Evolutionary conservation across 768 basidiomycete species (phyloP).

Genomic region (Leccinellum luteum): DNA sequence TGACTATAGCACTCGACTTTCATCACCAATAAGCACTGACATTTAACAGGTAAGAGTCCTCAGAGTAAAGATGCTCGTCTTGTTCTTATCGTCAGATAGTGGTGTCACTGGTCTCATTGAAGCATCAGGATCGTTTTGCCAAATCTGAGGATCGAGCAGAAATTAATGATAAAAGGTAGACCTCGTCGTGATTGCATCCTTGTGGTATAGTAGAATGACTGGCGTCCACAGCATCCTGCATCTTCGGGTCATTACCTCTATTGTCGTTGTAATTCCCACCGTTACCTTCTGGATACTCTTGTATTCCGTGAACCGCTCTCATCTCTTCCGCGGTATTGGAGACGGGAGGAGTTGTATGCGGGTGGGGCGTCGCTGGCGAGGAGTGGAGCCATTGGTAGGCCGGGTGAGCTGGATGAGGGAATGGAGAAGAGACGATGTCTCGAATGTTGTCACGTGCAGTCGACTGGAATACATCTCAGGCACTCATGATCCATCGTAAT

Average conservation of each 20-base stretch:
- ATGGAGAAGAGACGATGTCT: no score
- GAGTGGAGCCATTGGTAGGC: not conserved
- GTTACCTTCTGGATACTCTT: no score
- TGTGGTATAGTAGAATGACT: not conserved
- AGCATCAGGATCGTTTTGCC: not conserved
- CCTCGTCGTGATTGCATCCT: not conserved
- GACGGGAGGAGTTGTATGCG: no score
- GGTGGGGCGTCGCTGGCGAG: not conserved
- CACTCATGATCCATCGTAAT: no score
- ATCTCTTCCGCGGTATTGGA: no score
- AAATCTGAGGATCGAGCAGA: not conserved
- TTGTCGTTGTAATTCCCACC: no score
- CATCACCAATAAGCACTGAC: not conserved
- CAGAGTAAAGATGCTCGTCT: no score
- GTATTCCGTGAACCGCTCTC: no score
- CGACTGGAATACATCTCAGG: no score
- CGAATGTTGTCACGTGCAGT: no score
- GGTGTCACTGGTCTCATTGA: not conserved
- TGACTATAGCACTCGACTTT: not conserved
- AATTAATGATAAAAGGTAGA: not conserved
- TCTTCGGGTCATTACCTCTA: not conserved
- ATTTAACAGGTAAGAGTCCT: not conserved
- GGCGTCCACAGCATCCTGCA: not conserved
- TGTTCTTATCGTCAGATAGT: not conserved
- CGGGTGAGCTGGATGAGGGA: not conserved